Conservation (phyloP, 306 rosid genomes). For the Luffa aegyptiaca region DNA sequence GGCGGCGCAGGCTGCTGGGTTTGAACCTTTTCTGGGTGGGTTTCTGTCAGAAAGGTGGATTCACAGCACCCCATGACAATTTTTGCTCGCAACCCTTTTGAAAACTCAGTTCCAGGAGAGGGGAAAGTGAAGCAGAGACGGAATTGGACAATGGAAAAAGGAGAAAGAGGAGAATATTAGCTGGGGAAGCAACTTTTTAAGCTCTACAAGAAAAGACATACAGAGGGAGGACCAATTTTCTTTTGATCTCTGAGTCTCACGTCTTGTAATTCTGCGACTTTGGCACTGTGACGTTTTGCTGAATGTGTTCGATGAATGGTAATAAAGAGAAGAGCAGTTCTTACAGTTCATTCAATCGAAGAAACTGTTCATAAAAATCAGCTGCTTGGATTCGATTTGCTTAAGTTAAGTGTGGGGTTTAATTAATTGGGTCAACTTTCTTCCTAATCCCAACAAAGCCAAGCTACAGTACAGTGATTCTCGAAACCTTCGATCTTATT, state of each 20-base stretch:
- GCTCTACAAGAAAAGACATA: background rate
- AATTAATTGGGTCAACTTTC: background rate
- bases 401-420: background rate
- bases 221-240: background rate
- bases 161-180: background rate
- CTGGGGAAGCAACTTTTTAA: background rate
- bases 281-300: background rate
- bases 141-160: background rate
- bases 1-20: slow-evolving; percentile 16
- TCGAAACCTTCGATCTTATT: background rate
- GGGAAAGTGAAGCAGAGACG: background rate
- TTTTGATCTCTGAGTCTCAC: background rate
- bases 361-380: background rate
- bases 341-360: background rate
- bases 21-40: slow-evolving; percentile 36
- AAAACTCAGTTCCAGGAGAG: background rate
- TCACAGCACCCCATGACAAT: slow-evolving; percentile 58
- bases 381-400: background rate
- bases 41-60: slow-evolving; percentile 29
- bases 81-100: background rate
- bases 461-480: background rate
- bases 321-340: slow-evolving; percentile 2
- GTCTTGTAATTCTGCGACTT: background rate
- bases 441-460: background rate
- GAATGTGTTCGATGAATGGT: background rate